Percentiles rank a stretch among this genome's conserved stretches.
These are phyloP conservation scores for Selaginella moellendorffii DNA, from an alignment of 75 land plant genomes.

Conservation along the genomic window DNA sequence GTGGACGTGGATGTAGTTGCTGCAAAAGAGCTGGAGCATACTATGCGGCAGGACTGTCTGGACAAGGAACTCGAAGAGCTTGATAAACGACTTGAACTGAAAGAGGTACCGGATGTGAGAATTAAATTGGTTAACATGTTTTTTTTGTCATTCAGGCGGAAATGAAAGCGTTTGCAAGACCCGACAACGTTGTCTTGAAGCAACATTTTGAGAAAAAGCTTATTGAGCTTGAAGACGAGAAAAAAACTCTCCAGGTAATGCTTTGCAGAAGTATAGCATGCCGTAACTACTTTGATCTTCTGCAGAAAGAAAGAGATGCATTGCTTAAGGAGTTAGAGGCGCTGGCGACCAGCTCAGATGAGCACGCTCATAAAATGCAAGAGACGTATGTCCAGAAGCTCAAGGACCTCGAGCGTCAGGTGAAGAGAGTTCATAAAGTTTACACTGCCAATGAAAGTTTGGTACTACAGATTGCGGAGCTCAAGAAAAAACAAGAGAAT, in stretches of 20 bases:
- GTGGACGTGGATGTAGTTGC: no score
- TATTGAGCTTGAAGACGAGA: conserved; percentile 86
- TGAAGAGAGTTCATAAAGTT: no score
- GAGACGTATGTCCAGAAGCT: conserved; percentile 68
- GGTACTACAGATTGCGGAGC: conserved; percentile 55
- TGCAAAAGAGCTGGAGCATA: conserved; percentile 88
- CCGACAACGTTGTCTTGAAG: conserved; percentile 57
- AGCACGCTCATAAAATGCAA: conserved; percentile 70
- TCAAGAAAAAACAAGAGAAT: conserved; percentile 90
- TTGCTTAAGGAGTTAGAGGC: conserved; percentile 69
- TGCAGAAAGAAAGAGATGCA: conserved; percentile 78
- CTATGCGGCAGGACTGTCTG: conserved; percentile 53
- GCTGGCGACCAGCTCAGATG: conserved; percentile 52
- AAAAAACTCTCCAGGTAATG: conserved; percentile 63
- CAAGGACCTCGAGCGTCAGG: conserved; percentile 88
- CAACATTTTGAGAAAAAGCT: conserved; percentile 96
- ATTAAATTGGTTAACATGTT: no score
- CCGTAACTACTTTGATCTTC: no score
- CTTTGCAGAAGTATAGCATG: no score
- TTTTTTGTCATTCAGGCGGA: conserved; percentile 47
- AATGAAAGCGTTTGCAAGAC: conserved; percentile 64
- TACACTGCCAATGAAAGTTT: no score
- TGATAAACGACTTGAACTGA: conserved; percentile 70
- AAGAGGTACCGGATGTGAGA: no score
- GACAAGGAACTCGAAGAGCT: conserved; percentile 84